A percentile compares a stretch with the other conserved stretches of the same genome.
Evolutionary conservation across 306 rosid species (phyloP).

Genomic region (Lithocarpus polystachyus): DNA sequence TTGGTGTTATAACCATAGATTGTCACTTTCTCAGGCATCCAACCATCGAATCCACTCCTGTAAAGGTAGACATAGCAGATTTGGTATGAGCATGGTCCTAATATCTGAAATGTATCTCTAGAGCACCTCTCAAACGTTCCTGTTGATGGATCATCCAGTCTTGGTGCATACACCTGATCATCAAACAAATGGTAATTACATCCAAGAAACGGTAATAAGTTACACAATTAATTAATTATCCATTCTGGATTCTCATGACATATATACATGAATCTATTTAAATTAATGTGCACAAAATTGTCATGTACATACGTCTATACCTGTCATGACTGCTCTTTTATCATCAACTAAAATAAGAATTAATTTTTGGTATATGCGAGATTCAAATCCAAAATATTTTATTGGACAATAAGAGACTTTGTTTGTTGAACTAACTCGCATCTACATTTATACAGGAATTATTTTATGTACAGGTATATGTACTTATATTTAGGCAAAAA

Average conservation of each 20-base stretch:
- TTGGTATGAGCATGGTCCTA: conserved; percentile 71
- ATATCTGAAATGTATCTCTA: conserved; percentile 60
- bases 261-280: background rate
- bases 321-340: no score
- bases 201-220: background rate
- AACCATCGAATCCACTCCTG: conserved; percentile 79
- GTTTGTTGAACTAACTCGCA: no score
- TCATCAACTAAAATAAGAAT: no score
- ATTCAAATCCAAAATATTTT: no score
- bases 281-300: no score
- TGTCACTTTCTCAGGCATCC: conserved; percentile 67
- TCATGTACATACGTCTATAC: no score
- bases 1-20: conserved; percentile 33
- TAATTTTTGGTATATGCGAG: no score
- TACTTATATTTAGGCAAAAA: no score
- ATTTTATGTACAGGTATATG: no score
- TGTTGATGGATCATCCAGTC: conserved; percentile 58
- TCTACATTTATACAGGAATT: no score
- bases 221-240: background rate
- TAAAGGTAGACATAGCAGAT: conserved; percentile 65
- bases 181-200: background rate
- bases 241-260: background rate
- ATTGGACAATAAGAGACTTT: no score
- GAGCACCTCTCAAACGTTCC: conserved; percentile 79
- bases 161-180: conserved; percentile 64